Base-by-base conservation (phyloP, 1,139 yeast genomes). In the Zygotorulaspora mrakii region DNA sequence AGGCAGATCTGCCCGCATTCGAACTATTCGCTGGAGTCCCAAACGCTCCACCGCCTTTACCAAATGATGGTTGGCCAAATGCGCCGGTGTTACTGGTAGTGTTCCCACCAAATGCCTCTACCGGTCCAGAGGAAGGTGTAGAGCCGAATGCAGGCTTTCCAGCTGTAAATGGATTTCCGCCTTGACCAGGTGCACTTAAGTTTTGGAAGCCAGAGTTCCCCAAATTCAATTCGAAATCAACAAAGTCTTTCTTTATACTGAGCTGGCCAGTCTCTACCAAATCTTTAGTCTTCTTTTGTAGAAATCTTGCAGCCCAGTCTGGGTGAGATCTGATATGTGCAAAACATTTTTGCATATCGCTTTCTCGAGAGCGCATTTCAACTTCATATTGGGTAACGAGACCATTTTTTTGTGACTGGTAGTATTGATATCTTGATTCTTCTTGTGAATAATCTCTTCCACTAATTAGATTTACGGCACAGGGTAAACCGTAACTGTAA, bases 381-480 rank as follows among this genome's bases (percentile, higher is more conserved):
- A 59, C 59, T 31, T 70, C 73, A 48, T 69, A 73, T 17, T 65
- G 68, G 0, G 65, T 61, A 3, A 72, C 13, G 0, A 58, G 54
- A 39, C 71, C 70, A 9, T 58, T 54, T 11, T 62, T 56, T 33
- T 53, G 59, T 0, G 81, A 76, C 38, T 70, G 67, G 48, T 68
- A 62, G 45, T 67, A 77, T 46, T 68, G 69, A 41, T 71, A 62
- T 39, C 84, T 61, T 26, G 67, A 61, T 52, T 80, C 86, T 48
- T 79, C 85, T 24, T 65, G 68, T 0, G 84, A 77, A 20, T 72
- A 55, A 49, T 80, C 86, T 48, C 82, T 61, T 0, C 72, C 76
- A 2, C 65, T 53, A 5, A 79, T 75, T 31, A 78, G 54, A 45
- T 72, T 73, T 17, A 61, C 56, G 3, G 61, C 58, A 1, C 69